Evolutionary conservation across 306 rosid species (phyloP).

Genomic region (Prunus salicina): DNA sequence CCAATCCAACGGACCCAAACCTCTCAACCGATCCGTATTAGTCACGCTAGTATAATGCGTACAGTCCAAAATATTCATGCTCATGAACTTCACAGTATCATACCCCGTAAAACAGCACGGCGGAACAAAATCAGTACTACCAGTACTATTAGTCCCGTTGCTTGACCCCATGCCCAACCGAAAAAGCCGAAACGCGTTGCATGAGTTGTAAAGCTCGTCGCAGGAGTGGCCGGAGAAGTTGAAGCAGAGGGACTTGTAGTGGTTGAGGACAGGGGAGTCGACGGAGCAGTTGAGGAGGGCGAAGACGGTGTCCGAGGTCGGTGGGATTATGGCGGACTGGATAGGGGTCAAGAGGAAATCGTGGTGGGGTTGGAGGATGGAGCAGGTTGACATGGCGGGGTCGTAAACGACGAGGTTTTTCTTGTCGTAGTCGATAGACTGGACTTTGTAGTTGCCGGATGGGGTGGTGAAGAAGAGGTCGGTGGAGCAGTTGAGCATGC

Average conservation of each 20-base stretch:
- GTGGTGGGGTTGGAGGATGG: constrained; percentile 89
- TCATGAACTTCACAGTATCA: constrained; percentile 68
- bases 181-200: constrained; percentile 80
- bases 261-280: constrained; percentile 93
- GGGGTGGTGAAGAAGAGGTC: constrained; percentile 77
- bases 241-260: constrained; percentile 80
- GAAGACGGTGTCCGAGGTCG: constrained; percentile 79
- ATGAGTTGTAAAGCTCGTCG: constrained; percentile 73
- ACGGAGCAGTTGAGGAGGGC: constrained; percentile 84
- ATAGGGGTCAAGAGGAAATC: constrained; percentile 75
- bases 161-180: constrained; percentile 26
- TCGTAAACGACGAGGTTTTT: constrained; percentile 57
- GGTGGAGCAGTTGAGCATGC: constrained; percentile 68
- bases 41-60: constrained; percentile 75
- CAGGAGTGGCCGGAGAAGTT: constrained; percentile 87
- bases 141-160: not conserved
- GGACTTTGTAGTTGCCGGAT: constrained; percentile 81
- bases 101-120: constrained; percentile 86
- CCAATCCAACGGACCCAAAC: constrained; percentile 85
- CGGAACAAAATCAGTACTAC: constrained; percentile 35
- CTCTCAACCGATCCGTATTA: constrained; percentile 45
- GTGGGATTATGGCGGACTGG: constrained; percentile 80
- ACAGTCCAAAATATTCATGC: constrained; percentile 89
- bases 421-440: constrained; percentile 73
- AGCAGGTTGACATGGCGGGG: constrained; percentile 91